phyloP scores from a whole-genome alignment of 2,329 filamentous ascomycete species.

The Ilyonectria sp. region DNA sequence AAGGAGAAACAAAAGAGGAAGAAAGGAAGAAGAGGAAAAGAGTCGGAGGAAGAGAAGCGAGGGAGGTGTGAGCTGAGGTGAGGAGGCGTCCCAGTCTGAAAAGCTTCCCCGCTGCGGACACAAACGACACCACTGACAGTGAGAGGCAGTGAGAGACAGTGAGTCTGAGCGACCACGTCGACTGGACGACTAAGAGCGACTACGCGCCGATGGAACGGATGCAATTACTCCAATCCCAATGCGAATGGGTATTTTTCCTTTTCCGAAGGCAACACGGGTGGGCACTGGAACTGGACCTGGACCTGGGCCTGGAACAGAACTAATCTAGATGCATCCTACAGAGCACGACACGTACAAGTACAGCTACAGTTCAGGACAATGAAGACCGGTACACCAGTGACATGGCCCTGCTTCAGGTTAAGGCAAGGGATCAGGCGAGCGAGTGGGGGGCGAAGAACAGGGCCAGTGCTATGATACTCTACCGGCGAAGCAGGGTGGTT shows the following conservation, averaged over 20 bases:
- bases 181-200: not conserved
- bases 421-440: conserved; percentile 5
- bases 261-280: not conserved
- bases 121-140: not conserved
- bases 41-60: conserved; percentile 10
- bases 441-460: conserved; percentile 1
- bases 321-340: not conserved
- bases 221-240: not conserved
- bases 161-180: not conserved
- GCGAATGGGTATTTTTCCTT: not conserved
- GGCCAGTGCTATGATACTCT: not conserved
- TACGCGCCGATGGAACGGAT: not conserved
- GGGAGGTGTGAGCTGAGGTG: conserved; percentile 24
- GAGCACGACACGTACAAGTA: not conserved
- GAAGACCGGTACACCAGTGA: not conserved
- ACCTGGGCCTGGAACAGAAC: not conserved
- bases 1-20: not conserved
- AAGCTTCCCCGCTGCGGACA: conserved; percentile 29
- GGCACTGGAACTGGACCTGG: not conserved
- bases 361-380: not conserved
- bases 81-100: conserved; percentile 24
- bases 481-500: not conserved
- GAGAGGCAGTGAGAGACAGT: not conserved
- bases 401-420: conserved; percentile 19
- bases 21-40: not conserved